These are phyloP conservation scores for Solidago caesia DNA, from an alignment of 129 eudicot genomes.

Conservation along the genomic window DNA sequence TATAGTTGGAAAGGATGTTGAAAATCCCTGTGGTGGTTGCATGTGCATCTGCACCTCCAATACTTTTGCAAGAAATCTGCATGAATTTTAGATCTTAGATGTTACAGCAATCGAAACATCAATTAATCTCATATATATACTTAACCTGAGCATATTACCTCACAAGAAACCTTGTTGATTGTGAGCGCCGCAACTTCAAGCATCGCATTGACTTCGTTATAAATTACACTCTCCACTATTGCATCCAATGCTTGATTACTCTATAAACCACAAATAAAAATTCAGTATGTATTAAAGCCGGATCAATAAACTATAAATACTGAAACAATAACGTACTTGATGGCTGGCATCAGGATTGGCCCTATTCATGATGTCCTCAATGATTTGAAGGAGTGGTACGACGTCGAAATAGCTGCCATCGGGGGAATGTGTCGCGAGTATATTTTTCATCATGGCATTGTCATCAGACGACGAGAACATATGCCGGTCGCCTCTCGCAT, in stretches of 20 bases:
- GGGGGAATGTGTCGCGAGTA: slow-evolving; percentile 11
- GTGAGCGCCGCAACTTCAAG: slow-evolving; percentile 62
- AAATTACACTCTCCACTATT: slow-evolving; percentile 43
- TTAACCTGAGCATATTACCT: slow-evolving; percentile 37
- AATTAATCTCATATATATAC: background rate
- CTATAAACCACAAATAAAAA: slow-evolving; percentile 26
- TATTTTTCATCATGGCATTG: slow-evolving; percentile 11
- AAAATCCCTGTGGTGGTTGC: slow-evolving; percentile 8
- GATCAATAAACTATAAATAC: background rate
- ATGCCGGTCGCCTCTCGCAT: slow-evolving; percentile 29
- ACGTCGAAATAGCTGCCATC: background rate
- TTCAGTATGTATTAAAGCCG: background rate
- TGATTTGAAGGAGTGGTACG: slow-evolving; percentile 2
- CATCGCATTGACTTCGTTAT: slow-evolving; percentile 51
- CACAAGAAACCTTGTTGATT: slow-evolving; percentile 61
- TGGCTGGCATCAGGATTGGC: background rate
- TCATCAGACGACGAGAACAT: background rate
- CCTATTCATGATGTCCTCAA: slow-evolving; percentile 4
- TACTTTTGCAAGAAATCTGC: slow-evolving; percentile 64
- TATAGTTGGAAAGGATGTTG: slow-evolving; percentile 7
- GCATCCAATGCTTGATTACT: slow-evolving; percentile 50
- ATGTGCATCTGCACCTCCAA: slow-evolving; percentile 54
- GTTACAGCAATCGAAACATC: background rate
- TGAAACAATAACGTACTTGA: background rate
- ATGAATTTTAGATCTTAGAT: background rate